These are phyloP conservation scores for Lipomyces anomalus DNA, from an alignment of 805 yeast species.

Conservation along the genomic window DNA sequence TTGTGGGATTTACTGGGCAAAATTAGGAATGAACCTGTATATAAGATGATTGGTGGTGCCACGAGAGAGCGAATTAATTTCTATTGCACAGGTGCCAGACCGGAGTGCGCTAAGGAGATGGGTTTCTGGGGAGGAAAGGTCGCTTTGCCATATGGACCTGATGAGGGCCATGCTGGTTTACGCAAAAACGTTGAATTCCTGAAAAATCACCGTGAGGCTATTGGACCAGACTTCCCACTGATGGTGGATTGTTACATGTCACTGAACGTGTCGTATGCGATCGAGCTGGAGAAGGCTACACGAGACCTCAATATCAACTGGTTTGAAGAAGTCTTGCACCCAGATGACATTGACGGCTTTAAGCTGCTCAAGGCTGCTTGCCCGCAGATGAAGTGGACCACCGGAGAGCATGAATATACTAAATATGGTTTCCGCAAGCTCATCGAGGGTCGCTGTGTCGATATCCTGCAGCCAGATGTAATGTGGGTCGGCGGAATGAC, in stretches of 20 bases:
- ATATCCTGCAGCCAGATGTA: conserved; percentile 47
- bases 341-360: conserved; percentile 48
- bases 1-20: conserved; percentile 49
- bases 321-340: conserved; percentile 50
- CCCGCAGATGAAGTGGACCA: conserved; percentile 46
- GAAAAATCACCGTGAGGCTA: conserved; percentile 40
- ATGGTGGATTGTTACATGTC: conserved; percentile 54
- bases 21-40: conserved; percentile 47
- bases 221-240: conserved; percentile 49
- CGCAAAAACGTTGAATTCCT: conserved; percentile 44
- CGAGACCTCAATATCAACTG: conserved; percentile 45
- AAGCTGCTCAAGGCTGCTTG: conserved; percentile 43
- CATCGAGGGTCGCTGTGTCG: conserved; percentile 45
- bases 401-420: conserved; percentile 51
- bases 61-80: conserved; percentile 42
- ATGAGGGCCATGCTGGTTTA: conserved; percentile 45
- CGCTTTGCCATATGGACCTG: conserved; percentile 47
- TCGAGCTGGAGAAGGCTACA: conserved; percentile 42
- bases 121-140: conserved; percentile 54
- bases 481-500: conserved; percentile 54
- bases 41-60: conserved; percentile 49
- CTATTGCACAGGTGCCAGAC: conserved; percentile 47
- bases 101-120: conserved; percentile 44
- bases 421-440: conserved; percentile 47
- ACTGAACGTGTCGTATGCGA: conserved; percentile 44